Conservation (phyloP, 495 filamentous ascomycete species). For the Penicillium alfredii region DNA sequence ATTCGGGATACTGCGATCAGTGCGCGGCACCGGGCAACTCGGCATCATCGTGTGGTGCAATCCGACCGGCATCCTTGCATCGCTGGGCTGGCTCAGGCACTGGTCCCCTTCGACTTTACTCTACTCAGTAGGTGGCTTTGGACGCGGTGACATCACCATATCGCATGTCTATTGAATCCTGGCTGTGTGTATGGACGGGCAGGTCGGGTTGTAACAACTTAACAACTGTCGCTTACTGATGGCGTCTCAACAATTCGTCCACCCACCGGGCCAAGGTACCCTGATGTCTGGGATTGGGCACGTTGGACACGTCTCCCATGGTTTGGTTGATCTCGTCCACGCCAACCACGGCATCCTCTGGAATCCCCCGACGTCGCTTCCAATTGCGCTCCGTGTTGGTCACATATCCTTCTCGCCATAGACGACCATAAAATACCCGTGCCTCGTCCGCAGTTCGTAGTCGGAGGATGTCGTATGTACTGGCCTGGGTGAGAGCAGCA, state of each 20-base stretch:
- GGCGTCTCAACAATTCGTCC: too few species aligned
- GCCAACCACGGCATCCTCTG: conserved; percentile 6
- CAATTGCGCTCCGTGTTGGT: conserved; percentile 32
- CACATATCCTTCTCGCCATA: conserved; percentile 15
- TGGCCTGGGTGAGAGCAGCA: conserved; percentile 21
- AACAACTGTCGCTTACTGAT: too few species aligned
- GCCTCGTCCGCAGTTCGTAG: conserved; percentile 18
- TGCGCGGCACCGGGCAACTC: too few species aligned
- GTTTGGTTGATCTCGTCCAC: conserved; percentile 12
- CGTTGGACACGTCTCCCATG: conserved; percentile 1
- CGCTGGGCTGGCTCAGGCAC: background rate
- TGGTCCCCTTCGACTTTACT: too few species aligned
- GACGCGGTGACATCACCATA: too few species aligned
- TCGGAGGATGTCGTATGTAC: conserved; percentile 26
- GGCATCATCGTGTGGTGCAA: background rate
- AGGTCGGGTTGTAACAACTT: too few species aligned
- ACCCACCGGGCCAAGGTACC: too few species aligned
- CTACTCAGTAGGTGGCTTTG: too few species aligned
- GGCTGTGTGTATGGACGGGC: too few species aligned
- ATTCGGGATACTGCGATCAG: too few species aligned
- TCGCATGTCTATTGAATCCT: too few species aligned
- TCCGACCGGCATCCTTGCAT: background rate
- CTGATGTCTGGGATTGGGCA: too few species aligned
- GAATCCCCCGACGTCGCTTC: conserved; percentile 20
- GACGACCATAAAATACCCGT: conserved; percentile 16